Evolutionary conservation across 495 filamentous ascomycete species (phyloP).

Genomic region (Cladorrhinum samala): DNA sequence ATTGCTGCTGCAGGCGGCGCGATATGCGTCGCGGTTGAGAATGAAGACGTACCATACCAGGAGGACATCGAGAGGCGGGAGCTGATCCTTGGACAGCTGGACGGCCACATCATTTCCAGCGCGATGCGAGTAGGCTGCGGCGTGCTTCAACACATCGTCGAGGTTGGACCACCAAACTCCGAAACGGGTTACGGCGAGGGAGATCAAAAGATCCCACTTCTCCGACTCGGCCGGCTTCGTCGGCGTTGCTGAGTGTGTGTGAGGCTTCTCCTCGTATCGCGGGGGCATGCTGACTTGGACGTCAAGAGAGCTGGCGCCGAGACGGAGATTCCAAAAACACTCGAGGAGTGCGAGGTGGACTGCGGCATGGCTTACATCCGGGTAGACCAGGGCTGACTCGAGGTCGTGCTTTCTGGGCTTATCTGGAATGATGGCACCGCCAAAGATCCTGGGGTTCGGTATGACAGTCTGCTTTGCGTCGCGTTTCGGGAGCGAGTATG

Average conservation of each 20-base stretch:
- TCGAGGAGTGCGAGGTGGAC: conserved; percentile 6
- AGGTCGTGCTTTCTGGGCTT: neutral
- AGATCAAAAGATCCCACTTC: conserved; percentile 4
- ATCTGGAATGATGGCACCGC: neutral
- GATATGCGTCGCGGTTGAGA: neutral
- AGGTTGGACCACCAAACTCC: conserved; percentile 4
- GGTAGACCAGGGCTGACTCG: neutral
- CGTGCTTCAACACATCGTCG: neutral
- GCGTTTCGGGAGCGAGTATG: neutral
- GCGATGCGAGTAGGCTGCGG: conserved; percentile 1
- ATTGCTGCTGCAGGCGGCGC: neutral
- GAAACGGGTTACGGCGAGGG: neutral
- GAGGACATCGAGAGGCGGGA: conserved; percentile 5
- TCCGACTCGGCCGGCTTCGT: neutral
- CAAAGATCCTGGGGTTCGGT: neutral
- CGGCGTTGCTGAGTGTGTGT: neutral
- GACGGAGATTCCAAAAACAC: conserved; percentile 2
- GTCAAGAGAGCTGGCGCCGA: neutral
- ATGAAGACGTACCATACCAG: conserved; percentile 2
- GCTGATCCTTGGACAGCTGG: conserved; percentile 2
- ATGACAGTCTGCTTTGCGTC: conserved; percentile 1
- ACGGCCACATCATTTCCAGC: neutral
- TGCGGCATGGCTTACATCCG: conserved; percentile 5
- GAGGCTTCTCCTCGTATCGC: neutral
- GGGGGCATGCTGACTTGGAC: neutral